These are phyloP conservation scores for Diutina mesorugosa DNA, from an alignment of 1,139 yeast species.

Conservation along the genomic window DNA sequence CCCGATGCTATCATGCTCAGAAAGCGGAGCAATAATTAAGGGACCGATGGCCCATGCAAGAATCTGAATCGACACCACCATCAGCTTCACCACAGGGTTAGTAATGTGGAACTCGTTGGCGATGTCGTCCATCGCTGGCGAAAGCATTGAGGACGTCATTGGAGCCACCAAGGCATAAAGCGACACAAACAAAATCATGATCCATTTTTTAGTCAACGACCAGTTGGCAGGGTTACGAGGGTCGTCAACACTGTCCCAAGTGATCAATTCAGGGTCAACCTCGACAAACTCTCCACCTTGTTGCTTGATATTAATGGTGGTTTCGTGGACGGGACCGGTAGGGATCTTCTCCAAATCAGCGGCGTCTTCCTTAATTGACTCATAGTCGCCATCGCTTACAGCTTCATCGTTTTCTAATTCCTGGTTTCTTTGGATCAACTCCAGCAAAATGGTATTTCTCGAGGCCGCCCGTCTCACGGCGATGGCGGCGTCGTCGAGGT, in stretches of 20 bases:
- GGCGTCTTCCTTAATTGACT: constrained; percentile 4
- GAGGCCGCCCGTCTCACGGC: neutral
- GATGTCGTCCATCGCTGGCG: constrained; percentile 29
- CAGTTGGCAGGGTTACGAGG: constrained; percentile 25
- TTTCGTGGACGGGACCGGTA: neutral
- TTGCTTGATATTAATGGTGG: neutral
- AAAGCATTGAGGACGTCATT: constrained; percentile 32
- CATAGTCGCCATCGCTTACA: constrained; percentile 1
- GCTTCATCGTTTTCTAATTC: neutral
- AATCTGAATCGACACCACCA: constrained; percentile 32
- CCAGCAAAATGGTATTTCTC: neutral
- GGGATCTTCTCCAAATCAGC: constrained; percentile 6
- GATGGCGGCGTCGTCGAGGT: neutral
- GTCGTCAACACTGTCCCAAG: constrained; percentile 4
- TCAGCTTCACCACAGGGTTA: constrained; percentile 17
- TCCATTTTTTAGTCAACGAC: constrained; percentile 15
- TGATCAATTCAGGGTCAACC: neutral
- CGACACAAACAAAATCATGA: constrained; percentile 22
- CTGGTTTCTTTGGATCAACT: neutral
- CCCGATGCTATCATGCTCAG: constrained; percentile 30
- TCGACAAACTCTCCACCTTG: neutral
- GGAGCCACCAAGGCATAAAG: constrained; percentile 32
- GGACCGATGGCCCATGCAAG: constrained; percentile 39
- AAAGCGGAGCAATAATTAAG: constrained; percentile 28
- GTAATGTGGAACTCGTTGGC: constrained; percentile 20